Percentiles rank a stretch among this genome's conserved stretches.
Conservation (phyloP, 1,284 basidiomycete genomes). For the Ustilago trichophora region DNA sequence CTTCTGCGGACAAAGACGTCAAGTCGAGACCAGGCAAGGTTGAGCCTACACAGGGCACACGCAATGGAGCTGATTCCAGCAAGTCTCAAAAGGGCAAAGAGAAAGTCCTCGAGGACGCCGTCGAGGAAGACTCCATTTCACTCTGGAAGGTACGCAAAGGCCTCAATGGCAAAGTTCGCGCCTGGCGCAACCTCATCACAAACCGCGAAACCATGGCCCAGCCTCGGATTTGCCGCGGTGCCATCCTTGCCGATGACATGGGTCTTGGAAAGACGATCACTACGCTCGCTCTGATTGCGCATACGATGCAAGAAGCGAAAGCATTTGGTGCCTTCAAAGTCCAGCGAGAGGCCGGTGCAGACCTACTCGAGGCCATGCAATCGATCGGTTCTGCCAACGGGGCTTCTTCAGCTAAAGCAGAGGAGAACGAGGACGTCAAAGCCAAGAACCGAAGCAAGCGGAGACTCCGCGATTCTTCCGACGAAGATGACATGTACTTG, state of each 20-base stretch:
- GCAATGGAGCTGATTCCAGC: not conserved
- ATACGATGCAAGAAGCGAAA: constrained; percentile 78
- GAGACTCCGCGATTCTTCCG: constrained; percentile 10
- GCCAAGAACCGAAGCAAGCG: constrained; percentile 6
- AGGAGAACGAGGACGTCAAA: constrained; percentile 6
- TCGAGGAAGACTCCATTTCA: constrained; percentile 71
- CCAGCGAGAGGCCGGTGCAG: constrained; percentile 9
- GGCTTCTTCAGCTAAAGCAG: not conserved
- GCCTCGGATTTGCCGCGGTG: constrained; percentile 78
- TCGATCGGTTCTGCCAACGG: not conserved
- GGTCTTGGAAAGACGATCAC: constrained; percentile 98
- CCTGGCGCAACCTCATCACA: constrained; percentile 81
- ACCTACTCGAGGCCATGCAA: constrained; percentile 14
- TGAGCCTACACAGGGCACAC: not conserved
- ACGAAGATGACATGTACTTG: constrained; percentile 4
- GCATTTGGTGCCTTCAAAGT: constrained; percentile 71
- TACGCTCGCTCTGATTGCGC: constrained; percentile 85
- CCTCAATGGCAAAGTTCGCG: constrained; percentile 68
- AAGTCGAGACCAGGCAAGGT: constrained; percentile 4
- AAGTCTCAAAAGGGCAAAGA: not conserved
- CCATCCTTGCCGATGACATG: constrained; percentile 80
- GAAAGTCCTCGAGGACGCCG: not conserved
- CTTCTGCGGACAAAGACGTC: not conserved
- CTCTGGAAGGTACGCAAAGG: constrained; percentile 79
- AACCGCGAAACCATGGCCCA: constrained; percentile 76